A percentile compares a stretch with the other conserved stretches of the same genome.
These are phyloP conservation scores for Solanum chiquidenum DNA, from an alignment of 257 asterid genomes.

Conservation along the genomic window DNA sequence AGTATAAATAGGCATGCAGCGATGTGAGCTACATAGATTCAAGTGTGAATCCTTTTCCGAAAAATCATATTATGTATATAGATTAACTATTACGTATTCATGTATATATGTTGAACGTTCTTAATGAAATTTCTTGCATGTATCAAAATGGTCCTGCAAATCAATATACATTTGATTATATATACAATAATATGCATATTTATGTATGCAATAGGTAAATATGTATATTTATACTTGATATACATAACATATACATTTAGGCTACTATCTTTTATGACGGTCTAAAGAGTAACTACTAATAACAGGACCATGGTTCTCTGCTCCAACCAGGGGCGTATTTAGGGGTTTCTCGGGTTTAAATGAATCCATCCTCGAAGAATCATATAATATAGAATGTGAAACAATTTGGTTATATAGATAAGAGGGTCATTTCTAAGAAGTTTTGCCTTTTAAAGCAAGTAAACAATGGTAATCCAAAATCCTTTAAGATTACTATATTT, in stretches of 20 bases:
- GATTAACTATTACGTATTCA: background rate
- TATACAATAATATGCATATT: too few relatives aligned
- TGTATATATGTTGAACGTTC: background rate
- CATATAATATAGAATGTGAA: background rate
- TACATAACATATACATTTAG: background rate
- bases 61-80: background rate
- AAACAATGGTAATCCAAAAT: background rate
- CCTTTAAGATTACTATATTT: background rate
- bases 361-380: background rate
- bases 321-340: background rate
- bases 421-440: background rate
- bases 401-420: background rate
- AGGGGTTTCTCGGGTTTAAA: accelerated
- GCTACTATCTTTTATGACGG: background rate
- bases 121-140: background rate
- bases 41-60: background rate
- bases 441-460: background rate
- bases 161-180: background rate
- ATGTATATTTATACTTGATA: background rate
- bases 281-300: background rate
- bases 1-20: background rate
- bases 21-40: background rate
- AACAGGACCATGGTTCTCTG: background rate
- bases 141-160: background rate
- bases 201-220: background rate